Evolutionary conservation across 768 basidiomycete species (phyloP), one percentile per base, ranked within the genome.

Genomic region (Trametes punicea): DNA sequence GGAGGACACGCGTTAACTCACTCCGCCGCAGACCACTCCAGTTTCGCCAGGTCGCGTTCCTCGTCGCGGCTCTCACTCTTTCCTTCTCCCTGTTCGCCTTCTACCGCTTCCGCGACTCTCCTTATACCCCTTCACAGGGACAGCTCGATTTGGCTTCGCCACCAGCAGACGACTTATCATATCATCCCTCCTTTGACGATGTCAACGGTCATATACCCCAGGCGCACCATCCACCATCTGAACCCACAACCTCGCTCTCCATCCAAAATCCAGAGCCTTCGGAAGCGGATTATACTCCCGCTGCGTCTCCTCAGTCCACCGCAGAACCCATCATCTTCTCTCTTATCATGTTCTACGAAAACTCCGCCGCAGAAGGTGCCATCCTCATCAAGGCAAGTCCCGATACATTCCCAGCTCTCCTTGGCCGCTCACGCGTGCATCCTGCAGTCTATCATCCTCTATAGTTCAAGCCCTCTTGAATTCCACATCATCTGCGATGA

Each of bases 291-390:
- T 16, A 2, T 20, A 41, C 18, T 18, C 30, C 20, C 27, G 27
- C 27, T 44, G 7, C 29, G 7, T 6, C 26, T 7, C 13, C 46
- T 6, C 31, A 18, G 13, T n/a, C 29, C 27, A 23, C 11, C 13
- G 30, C 30, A 8, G 71, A 74, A 20, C 71, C 77, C n/a, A 64
- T 76, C 25, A 70, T 71, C 1, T 79, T 77, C 51, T 67, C 73
- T 3, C 65, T 77, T 39, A 72, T 79, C 47, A 75, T 77, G 69
- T 77, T 75, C 70, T 75, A 74, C 6, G 69, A 71, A 46, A 58
- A 67, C 49, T 74, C 77, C 29, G 76, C 76, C 1, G 58, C 65
- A 15, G 77, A 79, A 61, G 76, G 74, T 4, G 72, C 75, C 27
- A 58, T 77, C 8, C 64, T 77, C 39, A 67, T 78, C 50, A 78